phyloP scores from a whole-genome alignment of 306 rosid species.

The Ziziphus jujuba region DNA sequence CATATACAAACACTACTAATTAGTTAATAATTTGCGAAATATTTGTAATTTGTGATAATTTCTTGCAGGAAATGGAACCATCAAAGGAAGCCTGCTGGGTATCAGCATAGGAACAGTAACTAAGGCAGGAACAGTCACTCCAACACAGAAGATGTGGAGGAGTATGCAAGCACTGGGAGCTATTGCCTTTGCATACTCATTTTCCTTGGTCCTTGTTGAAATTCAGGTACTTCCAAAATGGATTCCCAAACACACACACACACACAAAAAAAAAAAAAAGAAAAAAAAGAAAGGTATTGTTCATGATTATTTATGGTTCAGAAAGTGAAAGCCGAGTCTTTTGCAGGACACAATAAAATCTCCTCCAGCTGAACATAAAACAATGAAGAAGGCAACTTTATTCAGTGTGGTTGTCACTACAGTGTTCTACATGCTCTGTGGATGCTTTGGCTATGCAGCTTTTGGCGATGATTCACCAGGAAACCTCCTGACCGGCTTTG shows the following conservation, averaged over 20 bases:
- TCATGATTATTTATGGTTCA: no score
- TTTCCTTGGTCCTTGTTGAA: slow-evolving; percentile 69
- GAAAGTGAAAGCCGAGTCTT: neutral
- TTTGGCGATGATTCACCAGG: slow-evolving; percentile 69
- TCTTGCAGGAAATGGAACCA: slow-evolving; percentile 46
- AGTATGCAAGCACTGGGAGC: slow-evolving; percentile 74
- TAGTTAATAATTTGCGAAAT: no score
- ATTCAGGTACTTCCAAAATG: slow-evolving; percentile 50
- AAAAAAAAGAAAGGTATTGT: neutral
- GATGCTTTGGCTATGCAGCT: slow-evolving; percentile 78
- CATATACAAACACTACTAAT: no score
- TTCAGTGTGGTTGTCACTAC: slow-evolving; percentile 53
- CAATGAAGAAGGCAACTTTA: slow-evolving; percentile 68
- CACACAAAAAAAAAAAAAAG: no score
- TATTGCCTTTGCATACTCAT: slow-evolving; percentile 75
- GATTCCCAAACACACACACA: no score
- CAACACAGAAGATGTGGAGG: slow-evolving; percentile 69
- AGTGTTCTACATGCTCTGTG: slow-evolving; percentile 63
- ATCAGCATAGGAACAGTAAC: slow-evolving; percentile 64
- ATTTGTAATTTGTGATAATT: neutral
- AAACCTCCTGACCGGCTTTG: slow-evolving; percentile 77
- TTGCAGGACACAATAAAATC: slow-evolving; percentile 65
- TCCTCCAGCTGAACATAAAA: slow-evolving; percentile 74
- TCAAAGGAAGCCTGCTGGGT: slow-evolving; percentile 65
- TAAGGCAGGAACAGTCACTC: slow-evolving; percentile 54